phyloP scores from a whole-genome alignment of 2,329 filamentous ascomycete species.

The Piedraia hortae region DNA sequence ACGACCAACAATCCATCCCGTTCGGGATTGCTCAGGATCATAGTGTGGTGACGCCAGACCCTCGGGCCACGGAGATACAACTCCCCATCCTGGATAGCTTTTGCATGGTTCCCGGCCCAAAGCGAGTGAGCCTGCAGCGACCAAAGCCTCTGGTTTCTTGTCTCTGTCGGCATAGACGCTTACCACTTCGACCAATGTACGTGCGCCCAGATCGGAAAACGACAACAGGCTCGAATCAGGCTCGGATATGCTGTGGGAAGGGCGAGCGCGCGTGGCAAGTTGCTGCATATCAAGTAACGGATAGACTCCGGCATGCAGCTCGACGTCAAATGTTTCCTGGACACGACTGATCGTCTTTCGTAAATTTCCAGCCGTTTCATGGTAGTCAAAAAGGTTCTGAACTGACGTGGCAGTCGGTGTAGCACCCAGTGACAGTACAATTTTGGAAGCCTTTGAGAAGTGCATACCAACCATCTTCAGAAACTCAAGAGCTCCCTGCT shows the following conservation, averaged over 20 bases:
- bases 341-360: conserved; percentile 12
- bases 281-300: conserved; percentile 55
- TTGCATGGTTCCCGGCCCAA: conserved; percentile 47
- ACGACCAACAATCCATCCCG: conserved; percentile 38
- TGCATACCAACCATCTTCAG: conserved; percentile 6
- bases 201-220: conserved; percentile 33
- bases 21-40: conserved; percentile 15
- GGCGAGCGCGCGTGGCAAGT: conserved; percentile 38
- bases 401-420: conserved; percentile 45
- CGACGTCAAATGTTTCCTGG: conserved; percentile 20
- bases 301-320: conserved; percentile 54
- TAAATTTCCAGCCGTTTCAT: conserved; percentile 14
- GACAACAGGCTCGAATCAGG: conserved; percentile 12
- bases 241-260: conserved; percentile 10
- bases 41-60: conserved; percentile 10
- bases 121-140: conserved; percentile 41
- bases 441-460: conserved; percentile 6
- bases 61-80: conserved; percentile 30
- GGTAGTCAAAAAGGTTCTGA: conserved; percentile 26
- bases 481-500: conserved; percentile 18
- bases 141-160: conserved; percentile 33
- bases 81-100: conserved; percentile 43
- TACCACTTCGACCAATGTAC: conserved; percentile 43
- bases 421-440: conserved; percentile 43
- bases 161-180: conserved; percentile 34